Evolutionary conservation across 306 rosid species (phyloP).

Genomic region (Prunus mume): DNA sequence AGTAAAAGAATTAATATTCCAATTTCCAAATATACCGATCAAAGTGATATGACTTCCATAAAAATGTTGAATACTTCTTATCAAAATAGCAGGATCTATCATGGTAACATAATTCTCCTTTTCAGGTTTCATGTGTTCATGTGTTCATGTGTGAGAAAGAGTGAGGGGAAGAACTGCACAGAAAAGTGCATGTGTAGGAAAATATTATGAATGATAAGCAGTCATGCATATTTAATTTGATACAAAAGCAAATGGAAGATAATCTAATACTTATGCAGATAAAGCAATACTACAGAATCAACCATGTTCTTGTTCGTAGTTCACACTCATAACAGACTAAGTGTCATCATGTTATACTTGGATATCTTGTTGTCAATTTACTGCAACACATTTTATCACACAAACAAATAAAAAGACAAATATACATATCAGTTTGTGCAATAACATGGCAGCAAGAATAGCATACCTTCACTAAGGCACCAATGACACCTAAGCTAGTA

Average conservation of each 20-base stretch:
- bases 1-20: background rate
- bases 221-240: background rate
- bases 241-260: background rate
- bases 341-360: background rate
- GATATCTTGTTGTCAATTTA: background rate
- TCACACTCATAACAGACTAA: too few species aligned
- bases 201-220: background rate
- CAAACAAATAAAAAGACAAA: background rate
- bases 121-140: background rate
- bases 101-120: background rate
- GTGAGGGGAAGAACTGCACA: background rate
- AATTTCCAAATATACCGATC: background rate
- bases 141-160: background rate
- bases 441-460: constrained; percentile 3
- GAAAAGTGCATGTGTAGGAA: background rate
- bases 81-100: background rate
- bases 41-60: background rate
- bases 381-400: background rate
- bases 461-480: constrained; percentile 84
- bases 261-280: background rate
- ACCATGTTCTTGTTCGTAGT: background rate
- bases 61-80: background rate
- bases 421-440: background rate
- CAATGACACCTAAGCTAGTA: constrained; percentile 85
- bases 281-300: background rate